phyloP scores from a whole-genome alignment of 768 basidiomycete species.

The Phlegmacium glaucopus region DNA sequence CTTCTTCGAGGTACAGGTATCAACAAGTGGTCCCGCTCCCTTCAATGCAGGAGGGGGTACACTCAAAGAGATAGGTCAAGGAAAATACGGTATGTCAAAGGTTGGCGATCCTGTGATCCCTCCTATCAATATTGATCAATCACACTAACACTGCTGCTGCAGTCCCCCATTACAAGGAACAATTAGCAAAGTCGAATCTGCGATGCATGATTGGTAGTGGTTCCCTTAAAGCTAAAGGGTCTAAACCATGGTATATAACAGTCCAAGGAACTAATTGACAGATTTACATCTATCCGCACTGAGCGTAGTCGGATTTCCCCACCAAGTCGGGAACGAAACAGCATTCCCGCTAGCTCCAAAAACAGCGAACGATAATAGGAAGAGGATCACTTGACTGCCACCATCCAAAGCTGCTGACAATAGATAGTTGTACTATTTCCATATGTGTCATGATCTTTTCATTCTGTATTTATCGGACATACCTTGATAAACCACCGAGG shows the following conservation, averaged over 20 bases:
- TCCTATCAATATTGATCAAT: conserved; percentile 15
- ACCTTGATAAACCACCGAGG: conserved; percentile 61
- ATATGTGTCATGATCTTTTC: conserved; percentile 25
- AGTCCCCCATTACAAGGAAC: no score
- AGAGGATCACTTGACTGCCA: conserved; percentile 60
- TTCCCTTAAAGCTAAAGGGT: no score
- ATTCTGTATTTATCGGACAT: neutral
- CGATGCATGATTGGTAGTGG: no score
- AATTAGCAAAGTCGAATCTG: no score
- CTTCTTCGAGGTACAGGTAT: no score
- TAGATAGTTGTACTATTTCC: conserved; percentile 51
- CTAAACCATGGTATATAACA: no score
- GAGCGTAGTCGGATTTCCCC: conserved; percentile 35
- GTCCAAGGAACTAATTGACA: no score
- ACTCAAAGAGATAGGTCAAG: conserved; percentile 12
- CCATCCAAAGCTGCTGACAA: conserved; percentile 62
- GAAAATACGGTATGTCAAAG: conserved; percentile 3
- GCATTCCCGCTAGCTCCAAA: conserved; percentile 52
- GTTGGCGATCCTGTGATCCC: conserved; percentile 16
- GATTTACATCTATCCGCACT: conserved; percentile 37
- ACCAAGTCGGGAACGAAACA: conserved; percentile 51
- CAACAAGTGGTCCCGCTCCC: no score
- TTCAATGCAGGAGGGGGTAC: no score
- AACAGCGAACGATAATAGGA: conserved; percentile 61
- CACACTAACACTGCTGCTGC: no score